Evolutionary conservation across 1,284 basidiomycete genomes (phyloP), one percentile per base, ranked within the genome.

Genomic region (Limonomyces culmigenus): DNA sequence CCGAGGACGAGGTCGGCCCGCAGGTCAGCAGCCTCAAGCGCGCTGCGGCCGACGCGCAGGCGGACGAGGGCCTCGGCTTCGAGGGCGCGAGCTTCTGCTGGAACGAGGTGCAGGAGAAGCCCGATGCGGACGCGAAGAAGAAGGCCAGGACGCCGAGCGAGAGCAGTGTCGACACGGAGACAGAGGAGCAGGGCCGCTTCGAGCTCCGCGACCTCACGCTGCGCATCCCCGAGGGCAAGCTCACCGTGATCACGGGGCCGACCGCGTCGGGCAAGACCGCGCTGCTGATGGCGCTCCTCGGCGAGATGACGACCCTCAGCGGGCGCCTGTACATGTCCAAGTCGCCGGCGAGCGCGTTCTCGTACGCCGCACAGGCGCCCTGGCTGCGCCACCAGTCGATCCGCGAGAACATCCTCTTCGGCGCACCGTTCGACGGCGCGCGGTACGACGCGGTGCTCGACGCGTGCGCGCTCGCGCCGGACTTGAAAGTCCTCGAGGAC

Each of bases 211-310:
- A 85, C 49, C 59, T 86, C 33, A 62, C 59, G 30, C 59, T 87
- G 34, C 50, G 58, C 37, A 85, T 87, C 55, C 81, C 84, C 0
- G 66, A 75, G 29, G 72, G 75, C 11, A 59, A 70, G 50, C 50
- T 83, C 33, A 68, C 70, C 0, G 54, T 81, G 8, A 58, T 81
- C 34, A 74, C 71, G 23, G 75, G 76, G 2, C 76, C 83, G 0
- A 85, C 83, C 0, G 84, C 79, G 1, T 73, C 72, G 27, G 85
- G 85, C 8, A 89, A 89, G 57, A 81, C 79, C 0, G 77, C 79
- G 0, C 52, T 86, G 4, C 56, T 84, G 38, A 70, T 72, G 63
- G 70, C 74, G 4, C 53, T 78, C 5, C 63, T 79, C 0, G 74
- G 74, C 11, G 75, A 78, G 48, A 60, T 78, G 63, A 75, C 71